Percentiles rank a stretch among this genome's conserved stretches.
Conservation (phyloP, 352 stramenopile species). For the Thraustochytrium aureum region DNA sequence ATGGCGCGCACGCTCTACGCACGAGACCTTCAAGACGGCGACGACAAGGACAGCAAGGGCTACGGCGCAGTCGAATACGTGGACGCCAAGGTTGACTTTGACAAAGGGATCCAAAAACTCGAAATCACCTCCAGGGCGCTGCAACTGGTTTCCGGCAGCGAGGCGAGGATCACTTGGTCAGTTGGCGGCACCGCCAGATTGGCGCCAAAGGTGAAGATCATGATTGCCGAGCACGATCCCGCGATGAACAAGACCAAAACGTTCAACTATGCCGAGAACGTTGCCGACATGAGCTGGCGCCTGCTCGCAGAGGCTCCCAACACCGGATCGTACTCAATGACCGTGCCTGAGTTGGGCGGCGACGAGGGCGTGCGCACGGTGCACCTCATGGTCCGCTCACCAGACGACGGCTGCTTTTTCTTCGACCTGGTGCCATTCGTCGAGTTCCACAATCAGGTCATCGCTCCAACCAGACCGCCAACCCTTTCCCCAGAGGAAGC, state of each 20-base stretch:
- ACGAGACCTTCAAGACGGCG: neutral
- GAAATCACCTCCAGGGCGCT: neutral
- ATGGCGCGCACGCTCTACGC: neutral
- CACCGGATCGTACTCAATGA: neutral
- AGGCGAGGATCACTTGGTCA: neutral
- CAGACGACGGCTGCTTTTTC: conserved; percentile 12
- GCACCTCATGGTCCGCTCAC: neutral
- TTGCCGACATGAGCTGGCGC: neutral
- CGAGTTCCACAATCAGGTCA: neutral
- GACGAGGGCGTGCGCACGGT: neutral
- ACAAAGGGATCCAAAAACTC: neutral
- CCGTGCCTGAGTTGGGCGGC: neutral
- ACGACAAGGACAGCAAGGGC: neutral
- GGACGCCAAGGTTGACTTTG: neutral
- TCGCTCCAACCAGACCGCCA: neutral
- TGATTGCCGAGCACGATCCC: neutral
- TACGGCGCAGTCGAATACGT: neutral
- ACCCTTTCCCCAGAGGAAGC: neutral
- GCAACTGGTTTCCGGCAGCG: neutral
- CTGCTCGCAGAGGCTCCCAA: neutral
- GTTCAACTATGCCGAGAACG: neutral
- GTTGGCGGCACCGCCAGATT: neutral
- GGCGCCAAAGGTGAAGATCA: neutral
- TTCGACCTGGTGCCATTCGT: neutral
- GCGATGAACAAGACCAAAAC: neutral